Percentiles rank a stretch among this genome's conserved stretches.
Evolutionary conservation across 495 filamentous ascomycete species (phyloP).

Genomic region (Penicillium malachiteum): DNA sequence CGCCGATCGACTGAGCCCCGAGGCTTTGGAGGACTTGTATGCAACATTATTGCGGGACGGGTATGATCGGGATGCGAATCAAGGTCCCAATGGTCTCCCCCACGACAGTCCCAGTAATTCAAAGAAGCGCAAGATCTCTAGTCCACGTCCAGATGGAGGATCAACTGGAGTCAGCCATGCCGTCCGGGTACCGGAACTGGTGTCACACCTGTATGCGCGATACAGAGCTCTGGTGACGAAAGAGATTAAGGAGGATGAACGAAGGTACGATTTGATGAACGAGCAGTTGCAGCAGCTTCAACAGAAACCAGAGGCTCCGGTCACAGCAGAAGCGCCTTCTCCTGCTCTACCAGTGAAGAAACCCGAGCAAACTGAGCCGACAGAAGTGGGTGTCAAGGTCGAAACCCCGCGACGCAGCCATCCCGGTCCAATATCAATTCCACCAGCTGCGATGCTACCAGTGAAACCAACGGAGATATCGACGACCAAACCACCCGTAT

Average conservation of each 20-base stretch:
- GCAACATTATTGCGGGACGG: constrained; percentile 74
- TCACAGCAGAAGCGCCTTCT: background rate
- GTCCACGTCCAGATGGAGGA: constrained; percentile 58
- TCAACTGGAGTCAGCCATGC: constrained; percentile 60
- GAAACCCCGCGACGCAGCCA: constrained; percentile 19
- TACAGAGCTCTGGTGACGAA: constrained; percentile 67
- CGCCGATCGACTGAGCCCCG: constrained; percentile 68
- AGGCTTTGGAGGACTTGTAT: constrained; percentile 76
- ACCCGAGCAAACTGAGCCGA: constrained; percentile 32
- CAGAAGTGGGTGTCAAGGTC: constrained; percentile 35
- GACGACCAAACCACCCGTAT: background rate
- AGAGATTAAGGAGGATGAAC: constrained; percentile 75
- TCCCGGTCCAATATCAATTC: constrained; percentile 5
- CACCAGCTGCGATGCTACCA: background rate
- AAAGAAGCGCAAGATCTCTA: constrained; percentile 72
- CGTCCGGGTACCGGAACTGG: constrained; percentile 64
- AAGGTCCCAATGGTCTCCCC: constrained; percentile 26
- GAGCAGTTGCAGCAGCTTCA: constrained; percentile 62
- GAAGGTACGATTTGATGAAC: constrained; percentile 61
- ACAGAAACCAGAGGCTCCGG: constrained; percentile 38
- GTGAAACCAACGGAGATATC: background rate
- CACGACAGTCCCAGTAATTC: constrained; percentile 41
- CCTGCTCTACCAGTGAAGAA: constrained; percentile 17
- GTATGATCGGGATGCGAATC: constrained; percentile 33
- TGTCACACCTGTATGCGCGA: constrained; percentile 68